Evolutionary conservation across 805 yeast genomes (phyloP).

Genomic region (Suhomyces tanzawaensis): DNA sequence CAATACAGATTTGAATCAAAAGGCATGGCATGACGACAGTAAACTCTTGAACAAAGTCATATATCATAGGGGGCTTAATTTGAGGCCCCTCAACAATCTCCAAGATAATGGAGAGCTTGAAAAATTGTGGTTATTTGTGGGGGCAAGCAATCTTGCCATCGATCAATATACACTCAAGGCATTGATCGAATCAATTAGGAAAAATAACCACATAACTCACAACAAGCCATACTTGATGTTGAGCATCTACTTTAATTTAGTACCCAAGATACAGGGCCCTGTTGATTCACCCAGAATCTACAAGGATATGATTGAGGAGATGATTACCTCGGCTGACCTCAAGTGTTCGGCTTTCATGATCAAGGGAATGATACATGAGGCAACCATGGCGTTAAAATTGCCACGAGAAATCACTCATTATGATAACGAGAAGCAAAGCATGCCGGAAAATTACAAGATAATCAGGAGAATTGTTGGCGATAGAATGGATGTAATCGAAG

Average conservation of each 20-base stretch:
- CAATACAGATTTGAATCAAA: slow-evolving; percentile 30
- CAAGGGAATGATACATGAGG: slow-evolving; percentile 10
- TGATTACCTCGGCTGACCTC: slow-evolving; percentile 2
- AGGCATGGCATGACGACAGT: slow-evolving; percentile 29
- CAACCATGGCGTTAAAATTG: slow-evolving; percentile 6
- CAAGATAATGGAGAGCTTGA: slow-evolving; percentile 4
- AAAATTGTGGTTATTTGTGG: slow-evolving; percentile 7
- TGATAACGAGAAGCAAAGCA: slow-evolving; percentile 2
- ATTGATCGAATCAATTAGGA: slow-evolving; percentile 5
- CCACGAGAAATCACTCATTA: slow-evolving; percentile 8
- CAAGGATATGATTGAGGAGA: slow-evolving; percentile 6
- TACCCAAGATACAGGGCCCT: background rate
- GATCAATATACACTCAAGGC: slow-evolving; percentile 8
- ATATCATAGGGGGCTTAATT: slow-evolving; percentile 7
- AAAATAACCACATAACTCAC: slow-evolving; percentile 3
- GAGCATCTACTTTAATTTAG: slow-evolving; percentile 5
- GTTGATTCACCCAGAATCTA: slow-evolving; percentile 2
- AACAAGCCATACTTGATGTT: slow-evolving; percentile 4
- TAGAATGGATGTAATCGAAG: slow-evolving; percentile 7
- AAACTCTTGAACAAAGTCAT: slow-evolving; percentile 30
- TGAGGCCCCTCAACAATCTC: background rate
- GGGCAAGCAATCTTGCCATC: slow-evolving; percentile 1
- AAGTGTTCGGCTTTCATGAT: slow-evolving; percentile 3
- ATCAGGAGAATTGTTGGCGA: slow-evolving; percentile 7
- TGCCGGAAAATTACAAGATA: slow-evolving; percentile 10